These are phyloP conservation scores for Bryoglossum gracile DNA, from an alignment of 495 filamentous ascomycete species.

Conservation along the genomic window DNA sequence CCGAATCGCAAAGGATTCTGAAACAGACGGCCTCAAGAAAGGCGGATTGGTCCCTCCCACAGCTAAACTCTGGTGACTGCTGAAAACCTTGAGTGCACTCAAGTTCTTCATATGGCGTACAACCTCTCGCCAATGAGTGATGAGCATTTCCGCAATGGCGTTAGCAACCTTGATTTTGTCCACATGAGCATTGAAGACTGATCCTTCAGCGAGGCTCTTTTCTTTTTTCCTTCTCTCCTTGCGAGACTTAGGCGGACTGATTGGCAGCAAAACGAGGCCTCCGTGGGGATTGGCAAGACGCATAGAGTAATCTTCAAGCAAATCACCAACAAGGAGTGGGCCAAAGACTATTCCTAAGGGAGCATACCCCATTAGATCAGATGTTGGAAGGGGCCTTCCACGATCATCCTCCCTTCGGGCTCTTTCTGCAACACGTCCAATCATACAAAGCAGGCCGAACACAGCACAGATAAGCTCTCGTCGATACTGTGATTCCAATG, in stretches of 20 bases:
- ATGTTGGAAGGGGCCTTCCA: conserved; percentile 37
- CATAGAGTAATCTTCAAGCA: conserved; percentile 37
- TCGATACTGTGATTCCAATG: conserved; percentile 48
- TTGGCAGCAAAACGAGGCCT: conserved; percentile 32
- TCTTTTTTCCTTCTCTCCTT: conserved; percentile 25
- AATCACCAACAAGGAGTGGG: conserved; percentile 52
- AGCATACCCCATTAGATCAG: conserved; percentile 53
- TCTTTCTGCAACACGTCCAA: conserved; percentile 45
- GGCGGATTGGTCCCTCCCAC: conserved; percentile 2
- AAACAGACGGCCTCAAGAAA: conserved; percentile 25
- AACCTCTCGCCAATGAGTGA: conserved; percentile 51
- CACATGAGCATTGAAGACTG: conserved; percentile 21
- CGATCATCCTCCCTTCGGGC: conserved; percentile 39
- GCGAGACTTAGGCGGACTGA: conserved; percentile 19
- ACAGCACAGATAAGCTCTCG: conserved; percentile 59
- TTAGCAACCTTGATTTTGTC: conserved; percentile 42
- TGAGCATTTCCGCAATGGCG: conserved; percentile 49
- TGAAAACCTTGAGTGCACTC: conserved; percentile 9
- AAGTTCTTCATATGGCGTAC: conserved; percentile 45
- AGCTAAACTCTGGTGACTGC: conserved; percentile 5
- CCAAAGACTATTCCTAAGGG: conserved; percentile 58
- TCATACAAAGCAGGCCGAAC: conserved; percentile 52
- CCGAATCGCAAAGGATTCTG: conserved; percentile 24
- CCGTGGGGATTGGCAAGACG: conserved; percentile 25
- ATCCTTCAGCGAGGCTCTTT: conserved; percentile 23